Conservation (phyloP, 345 rosid species). For the Clausena lansium region DNA sequence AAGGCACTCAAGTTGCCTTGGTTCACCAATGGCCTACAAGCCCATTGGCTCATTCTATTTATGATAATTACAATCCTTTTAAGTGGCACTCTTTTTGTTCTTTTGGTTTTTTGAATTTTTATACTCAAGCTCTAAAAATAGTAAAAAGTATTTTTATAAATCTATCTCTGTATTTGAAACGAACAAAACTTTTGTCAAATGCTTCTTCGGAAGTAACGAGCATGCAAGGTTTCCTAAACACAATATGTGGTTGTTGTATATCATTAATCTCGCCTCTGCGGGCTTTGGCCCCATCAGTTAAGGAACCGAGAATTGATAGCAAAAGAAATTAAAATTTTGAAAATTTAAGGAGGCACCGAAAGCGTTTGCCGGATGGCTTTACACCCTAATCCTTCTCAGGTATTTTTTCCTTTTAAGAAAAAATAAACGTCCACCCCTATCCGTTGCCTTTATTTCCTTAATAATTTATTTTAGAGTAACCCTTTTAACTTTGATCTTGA, state of each 20-base stretch:
- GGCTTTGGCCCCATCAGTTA: neutral
- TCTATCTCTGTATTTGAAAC: too few species aligned
- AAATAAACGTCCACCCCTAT: neutral
- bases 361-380: conserved; percentile 23
- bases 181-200: neutral
- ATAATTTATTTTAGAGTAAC: neutral
- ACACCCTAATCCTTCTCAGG: conserved; percentile 14
- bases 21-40: too few species aligned
- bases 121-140: too few species aligned
- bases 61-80: too few species aligned
- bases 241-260: neutral
- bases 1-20: too few species aligned
- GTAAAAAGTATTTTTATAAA: too few species aligned
- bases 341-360: conserved; percentile 26
- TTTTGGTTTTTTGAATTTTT: too few species aligned
- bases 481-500: neutral
- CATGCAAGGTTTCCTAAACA: neutral
- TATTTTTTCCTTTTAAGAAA: too few species aligned
- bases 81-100: too few species aligned
- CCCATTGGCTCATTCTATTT: too few species aligned
- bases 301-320: neutral
- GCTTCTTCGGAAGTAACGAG: neutral
- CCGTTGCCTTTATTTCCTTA: conserved; percentile 1
- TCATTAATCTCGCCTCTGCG: too few species aligned
- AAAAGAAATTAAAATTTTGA: neutral